Conservation (phyloP, 129 eudicot species). For the Chrysanthemum lavandulifolium region DNA sequence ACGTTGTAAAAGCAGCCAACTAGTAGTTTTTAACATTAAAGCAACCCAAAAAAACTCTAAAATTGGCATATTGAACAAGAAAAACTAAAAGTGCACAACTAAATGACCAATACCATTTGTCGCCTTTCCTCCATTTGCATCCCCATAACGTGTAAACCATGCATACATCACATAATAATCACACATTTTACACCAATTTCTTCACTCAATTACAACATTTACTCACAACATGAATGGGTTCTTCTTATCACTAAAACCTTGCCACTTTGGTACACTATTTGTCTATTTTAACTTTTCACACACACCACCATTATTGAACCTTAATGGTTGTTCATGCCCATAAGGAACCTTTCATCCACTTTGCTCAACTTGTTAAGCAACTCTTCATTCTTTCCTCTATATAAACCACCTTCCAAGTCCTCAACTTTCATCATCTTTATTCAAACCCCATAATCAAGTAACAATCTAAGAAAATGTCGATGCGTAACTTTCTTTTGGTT, state of each 20-base stretch:
- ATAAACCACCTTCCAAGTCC: constrained; percentile 33
- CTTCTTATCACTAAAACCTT: constrained; percentile 8
- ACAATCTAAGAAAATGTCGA: constrained; percentile 24
- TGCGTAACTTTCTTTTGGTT: constrained; percentile 35
- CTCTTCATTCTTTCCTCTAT: constrained; percentile 22
- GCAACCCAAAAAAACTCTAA: constrained; percentile 23
- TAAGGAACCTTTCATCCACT: constrained; percentile 32
- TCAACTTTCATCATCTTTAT: constrained; percentile 28
- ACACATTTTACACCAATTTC: not conserved
- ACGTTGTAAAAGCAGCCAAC: constrained; percentile 9
- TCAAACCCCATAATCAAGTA: constrained; percentile 10
- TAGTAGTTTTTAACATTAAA: constrained; percentile 20
- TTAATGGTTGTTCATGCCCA: constrained; percentile 33
- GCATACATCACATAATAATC: constrained; percentile 15
- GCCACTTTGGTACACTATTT: constrained; percentile 16
- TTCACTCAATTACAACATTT: constrained; percentile 19
- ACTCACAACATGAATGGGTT: constrained; percentile 18
- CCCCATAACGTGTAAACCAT: constrained; percentile 19
- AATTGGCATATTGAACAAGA: constrained; percentile 20
- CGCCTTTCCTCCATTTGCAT: constrained; percentile 28
- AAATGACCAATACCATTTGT: constrained; percentile 25
- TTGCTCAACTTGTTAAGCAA: constrained; percentile 24
- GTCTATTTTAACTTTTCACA: constrained; percentile 14
- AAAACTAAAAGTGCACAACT: constrained; percentile 23
- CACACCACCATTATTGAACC: constrained; percentile 26